Conservation (phyloP, 2,329 filamentous ascomycete genomes). For the Penicillium sclerotiorum region DNA sequence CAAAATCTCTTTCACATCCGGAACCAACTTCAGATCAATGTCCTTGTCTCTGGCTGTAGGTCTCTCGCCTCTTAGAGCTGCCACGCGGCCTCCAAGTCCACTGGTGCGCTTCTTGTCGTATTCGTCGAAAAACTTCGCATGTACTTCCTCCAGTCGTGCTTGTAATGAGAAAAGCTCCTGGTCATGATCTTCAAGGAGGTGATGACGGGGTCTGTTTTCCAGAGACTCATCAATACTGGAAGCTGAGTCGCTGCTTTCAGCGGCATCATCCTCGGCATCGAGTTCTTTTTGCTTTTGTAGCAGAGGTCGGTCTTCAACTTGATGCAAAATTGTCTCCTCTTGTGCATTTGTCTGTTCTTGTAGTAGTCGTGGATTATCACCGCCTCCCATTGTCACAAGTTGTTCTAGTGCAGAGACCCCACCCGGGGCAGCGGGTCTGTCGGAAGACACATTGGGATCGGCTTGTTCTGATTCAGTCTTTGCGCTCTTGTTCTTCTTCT, state of each 20-base stretch:
- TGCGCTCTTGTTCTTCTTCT: slow-evolving; percentile 31
- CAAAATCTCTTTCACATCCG: slow-evolving; percentile 85
- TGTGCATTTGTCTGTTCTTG: slow-evolving; percentile 81
- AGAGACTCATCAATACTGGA: slow-evolving; percentile 44
- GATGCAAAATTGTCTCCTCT: slow-evolving; percentile 82
- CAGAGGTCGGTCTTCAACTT: slow-evolving; percentile 84
- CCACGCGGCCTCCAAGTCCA: slow-evolving; percentile 50
- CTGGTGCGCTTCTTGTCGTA: slow-evolving; percentile 64
- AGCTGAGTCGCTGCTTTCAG: slow-evolving; percentile 54
- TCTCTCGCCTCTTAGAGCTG: slow-evolving; percentile 55
- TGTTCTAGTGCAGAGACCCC: slow-evolving; percentile 68
- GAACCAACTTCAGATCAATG: slow-evolving; percentile 64
- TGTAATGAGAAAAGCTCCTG: slow-evolving; percentile 77
- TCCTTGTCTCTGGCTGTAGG: slow-evolving; percentile 43
- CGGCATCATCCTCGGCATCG: slow-evolving; percentile 77
- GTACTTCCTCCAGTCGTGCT: slow-evolving; percentile 72
- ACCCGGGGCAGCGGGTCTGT: slow-evolving; percentile 24
- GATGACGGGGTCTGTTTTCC: slow-evolving; percentile 60
- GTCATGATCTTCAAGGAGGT: slow-evolving; percentile 85
- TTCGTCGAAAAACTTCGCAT: slow-evolving; percentile 77
- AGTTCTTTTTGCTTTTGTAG: slow-evolving; percentile 90
- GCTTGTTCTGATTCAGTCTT: slow-evolving; percentile 28
- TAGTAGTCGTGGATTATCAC: slow-evolving; percentile 67
- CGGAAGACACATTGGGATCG: slow-evolving; percentile 37
- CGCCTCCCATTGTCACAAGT: slow-evolving; percentile 73